Percentiles rank a stretch among this genome's conserved stretches.
Conservation (phyloP, 768 basidiomycete genomes). For the Pisolithus albus region DNA sequence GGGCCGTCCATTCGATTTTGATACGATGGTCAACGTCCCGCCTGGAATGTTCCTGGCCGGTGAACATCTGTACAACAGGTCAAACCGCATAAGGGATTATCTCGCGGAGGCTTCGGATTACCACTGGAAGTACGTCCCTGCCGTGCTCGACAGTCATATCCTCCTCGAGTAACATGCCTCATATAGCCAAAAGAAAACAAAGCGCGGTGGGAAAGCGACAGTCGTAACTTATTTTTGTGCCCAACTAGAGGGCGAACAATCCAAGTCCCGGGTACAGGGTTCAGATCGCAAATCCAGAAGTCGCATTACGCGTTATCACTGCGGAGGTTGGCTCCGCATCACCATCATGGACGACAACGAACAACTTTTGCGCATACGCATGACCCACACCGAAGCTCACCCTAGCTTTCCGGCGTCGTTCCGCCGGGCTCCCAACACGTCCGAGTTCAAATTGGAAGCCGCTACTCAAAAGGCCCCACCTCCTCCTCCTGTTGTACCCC, state of each 20-base stretch:
- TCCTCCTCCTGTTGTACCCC: constrained; percentile 5
- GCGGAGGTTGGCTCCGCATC: constrained; percentile 30
- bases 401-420: constrained; percentile 28
- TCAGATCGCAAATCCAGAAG: constrained; percentile 29
- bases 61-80: constrained; percentile 30
- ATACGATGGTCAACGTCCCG: constrained; percentile 29
- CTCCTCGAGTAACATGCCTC: not conserved
- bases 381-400: constrained; percentile 30
- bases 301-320: constrained; percentile 29
- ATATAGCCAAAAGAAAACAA: constrained; percentile 28
- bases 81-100: constrained; percentile 29
- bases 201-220: constrained; percentile 29
- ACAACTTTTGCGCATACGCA: constrained; percentile 28
- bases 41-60: constrained; percentile 26
- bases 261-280: constrained; percentile 28
- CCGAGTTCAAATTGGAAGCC: constrained; percentile 27
- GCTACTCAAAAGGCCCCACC: constrained; percentile 18
- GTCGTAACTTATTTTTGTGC: constrained; percentile 31
- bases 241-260: constrained; percentile 29
- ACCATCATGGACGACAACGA: constrained; percentile 33
- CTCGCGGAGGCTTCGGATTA: constrained; percentile 30
- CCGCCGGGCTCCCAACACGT: constrained; percentile 27
- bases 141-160: no score
- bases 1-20: constrained; percentile 27
- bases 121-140: constrained; percentile 27